Evolutionary conservation across 2,329 filamentous ascomycete species (phyloP), one percentile per base, ranked within the genome.

Genomic region (Sporothrix luriei): DNA sequence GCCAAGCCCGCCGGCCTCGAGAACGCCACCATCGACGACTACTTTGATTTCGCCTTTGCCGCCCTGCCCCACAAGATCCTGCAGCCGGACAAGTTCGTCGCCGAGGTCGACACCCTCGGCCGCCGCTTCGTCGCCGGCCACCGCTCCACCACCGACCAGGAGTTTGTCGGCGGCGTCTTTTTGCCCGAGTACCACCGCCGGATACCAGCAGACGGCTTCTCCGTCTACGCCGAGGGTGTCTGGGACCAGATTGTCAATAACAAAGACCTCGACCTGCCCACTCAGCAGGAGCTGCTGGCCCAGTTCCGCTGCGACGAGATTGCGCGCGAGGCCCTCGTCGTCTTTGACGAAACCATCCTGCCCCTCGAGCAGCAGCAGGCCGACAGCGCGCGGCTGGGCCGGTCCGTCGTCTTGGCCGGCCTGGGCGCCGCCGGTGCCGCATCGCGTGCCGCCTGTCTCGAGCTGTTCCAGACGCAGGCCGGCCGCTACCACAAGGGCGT

Each of bases 211-310:
- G 95, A 99, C 79, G 95, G 95, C n/a, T 95, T 98, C 77, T 92
- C 94, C 0, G 85, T 93, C 71, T 99, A 99, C 76, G 94, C 95
- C 0, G 89, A 95, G 78, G 93, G 94, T 52, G 88, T 99, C 57
- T 99, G 95, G 95, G 94, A 98, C 76, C 94, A 98, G 80, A 99
- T 99, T 77, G 94, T 97, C 75, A 91, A 94, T 83, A 99, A 99
- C 85, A 99, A 99, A 80, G 95, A 99, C 77, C 84, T 99, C 68
- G 95, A 99, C 80, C 81, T 99, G 71, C 95, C 95, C 3, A 98
- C 95, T 0, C 95, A 99, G 78, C 95, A 99, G 80, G 95, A 99
- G 79, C 85, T 99, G 59, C 85, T 99, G 68, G 95, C 95, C 13
- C 95, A 99, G 79, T 99, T 98, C 82, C 89, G 95, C 74, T 99